Base-by-base conservation (phyloP, 1,284 basidiomycete species). In the Sporisorium exsertum region DNA sequence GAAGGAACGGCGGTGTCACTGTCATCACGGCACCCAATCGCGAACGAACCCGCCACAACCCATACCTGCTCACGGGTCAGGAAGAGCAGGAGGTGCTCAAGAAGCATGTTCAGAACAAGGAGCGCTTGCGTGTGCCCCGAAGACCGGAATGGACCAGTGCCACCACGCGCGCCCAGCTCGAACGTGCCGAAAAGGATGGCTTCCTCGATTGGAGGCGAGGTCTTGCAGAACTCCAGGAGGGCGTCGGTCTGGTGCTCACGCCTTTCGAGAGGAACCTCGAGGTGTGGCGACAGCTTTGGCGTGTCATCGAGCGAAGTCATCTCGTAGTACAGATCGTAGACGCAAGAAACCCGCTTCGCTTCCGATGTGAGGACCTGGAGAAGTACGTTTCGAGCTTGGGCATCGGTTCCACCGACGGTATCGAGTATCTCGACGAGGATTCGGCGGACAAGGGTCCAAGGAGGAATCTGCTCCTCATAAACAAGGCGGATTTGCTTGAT, bases 401-500 rank as follows among this genome's bases (percentile, higher is more conserved):
- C 26, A 66, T 98, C 86, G 90, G 95, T 49, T 96, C 94, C 75
- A 92, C 94, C 78, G 95, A 98, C 87, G 87, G 98, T 50, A 95
- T 97, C 80, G 88, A 88, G 3, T 98, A 97, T 84, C 92, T 97
- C 1, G 87, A 88, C 59, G 94, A 91, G 81, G 90, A 92, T 0
- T 93, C 93, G 81, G 91, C 91, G 15, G 86, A 89, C 33, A 59
- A 70, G 53, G 80, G 78, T 7, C 92, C 91, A 12, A 86, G 95
- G 80, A 90, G 88, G 83, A 93, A 89, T 80, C 87, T 99, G 79
- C 87, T 99, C 45, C 89, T 99, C 60, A 93, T 99, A 86, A 99
- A 99, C 87, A 99, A 99, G 87, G 91, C 96, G 3, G 97, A 99
- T 88, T 87, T 99, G 55, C 87, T 99, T 72, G 97, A 94, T 16